Percentiles rank a stretch among this genome's conserved stretches.
Conservation (phyloP, 2,329 filamentous ascomycete genomes). For the Hypoxylon sp. region DNA sequence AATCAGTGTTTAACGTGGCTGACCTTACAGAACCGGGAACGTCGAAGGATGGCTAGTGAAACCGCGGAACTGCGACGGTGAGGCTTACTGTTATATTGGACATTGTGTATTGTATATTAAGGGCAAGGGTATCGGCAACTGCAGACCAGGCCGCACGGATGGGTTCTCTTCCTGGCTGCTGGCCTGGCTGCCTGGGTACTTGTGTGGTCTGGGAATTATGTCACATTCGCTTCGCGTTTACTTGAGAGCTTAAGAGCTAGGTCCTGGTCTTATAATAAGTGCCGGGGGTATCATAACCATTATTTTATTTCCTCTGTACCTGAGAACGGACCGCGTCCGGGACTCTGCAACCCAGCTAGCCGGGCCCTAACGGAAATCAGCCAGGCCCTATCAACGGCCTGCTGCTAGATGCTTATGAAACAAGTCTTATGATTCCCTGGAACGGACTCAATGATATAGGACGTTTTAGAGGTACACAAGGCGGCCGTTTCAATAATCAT, state of each 20-base stretch:
- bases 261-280: conserved; percentile 11
- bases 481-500: background rate
- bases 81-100: conserved; percentile 15
- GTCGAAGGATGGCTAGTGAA: conserved; percentile 22
- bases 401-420: conserved; percentile 3
- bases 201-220: conserved; percentile 16
- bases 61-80: conserved; percentile 20
- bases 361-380: conserved; percentile 1
- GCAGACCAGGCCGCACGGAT: conserved; percentile 27
- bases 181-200: background rate
- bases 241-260: conserved; percentile 12
- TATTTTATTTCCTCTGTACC: conserved; percentile 12
- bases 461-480: background rate
- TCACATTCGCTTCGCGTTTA: conserved; percentile 31
- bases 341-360: conserved; percentile 4
- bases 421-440: conserved; percentile 1
- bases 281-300: conserved; percentile 28
- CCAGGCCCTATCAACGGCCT: background rate
- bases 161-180: conserved; percentile 9
- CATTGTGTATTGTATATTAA: conserved; percentile 14
- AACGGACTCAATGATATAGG: background rate
- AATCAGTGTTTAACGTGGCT: conserved; percentile 10
- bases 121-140: conserved; percentile 16
- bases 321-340: background rate
- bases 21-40: conserved; percentile 12